Percentiles rank a stretch among this genome's conserved stretches.
phyloP scores from a whole-genome alignment of 352 stramenopile species.

The Globisporangium paroecandrum region DNA sequence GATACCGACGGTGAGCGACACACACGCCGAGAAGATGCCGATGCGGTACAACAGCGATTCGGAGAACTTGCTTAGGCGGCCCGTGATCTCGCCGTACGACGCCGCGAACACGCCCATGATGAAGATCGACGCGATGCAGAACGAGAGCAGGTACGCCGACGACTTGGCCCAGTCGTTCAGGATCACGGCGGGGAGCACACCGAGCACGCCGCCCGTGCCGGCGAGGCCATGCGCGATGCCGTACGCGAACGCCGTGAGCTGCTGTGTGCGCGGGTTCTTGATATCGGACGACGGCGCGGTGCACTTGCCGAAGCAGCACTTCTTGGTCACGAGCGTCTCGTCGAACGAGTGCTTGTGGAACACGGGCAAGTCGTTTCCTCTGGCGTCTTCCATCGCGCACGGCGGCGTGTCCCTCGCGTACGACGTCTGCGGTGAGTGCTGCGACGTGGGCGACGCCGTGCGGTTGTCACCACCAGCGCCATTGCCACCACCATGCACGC shows the following conservation, averaged over 20 bases:
- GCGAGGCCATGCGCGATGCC: conserved; percentile 24
- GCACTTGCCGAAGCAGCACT: conserved; percentile 42
- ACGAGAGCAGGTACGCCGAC: conserved; percentile 70
- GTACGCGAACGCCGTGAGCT: conserved; percentile 55
- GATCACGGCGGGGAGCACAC: conserved; percentile 76
- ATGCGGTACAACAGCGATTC: conserved; percentile 43
- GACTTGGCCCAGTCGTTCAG: conserved; percentile 61
- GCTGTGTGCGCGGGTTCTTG: conserved; percentile 42
- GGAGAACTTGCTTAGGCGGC: conserved; percentile 33
- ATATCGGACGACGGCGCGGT: conserved; percentile 37
- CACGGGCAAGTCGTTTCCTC: background rate
- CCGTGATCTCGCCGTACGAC: conserved; percentile 65
- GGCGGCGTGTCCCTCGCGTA: background rate
- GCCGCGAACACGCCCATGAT: conserved; percentile 86
- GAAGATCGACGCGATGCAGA: conserved; percentile 81
- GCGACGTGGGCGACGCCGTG: conserved; percentile 7
- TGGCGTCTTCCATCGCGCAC: background rate
- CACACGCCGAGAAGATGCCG: conserved; percentile 49
- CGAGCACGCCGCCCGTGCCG: conserved; percentile 50
- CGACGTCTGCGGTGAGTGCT: background rate
- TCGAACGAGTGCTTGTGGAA: conserved; percentile 28
- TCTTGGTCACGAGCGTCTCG: conserved; percentile 31
- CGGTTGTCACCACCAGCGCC: background rate
- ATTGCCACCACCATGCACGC: background rate
- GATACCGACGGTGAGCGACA: conserved; percentile 56